phyloP scores from a whole-genome alignment of 148 eudicot genomes.

The Polygonum aviculare region DNA sequence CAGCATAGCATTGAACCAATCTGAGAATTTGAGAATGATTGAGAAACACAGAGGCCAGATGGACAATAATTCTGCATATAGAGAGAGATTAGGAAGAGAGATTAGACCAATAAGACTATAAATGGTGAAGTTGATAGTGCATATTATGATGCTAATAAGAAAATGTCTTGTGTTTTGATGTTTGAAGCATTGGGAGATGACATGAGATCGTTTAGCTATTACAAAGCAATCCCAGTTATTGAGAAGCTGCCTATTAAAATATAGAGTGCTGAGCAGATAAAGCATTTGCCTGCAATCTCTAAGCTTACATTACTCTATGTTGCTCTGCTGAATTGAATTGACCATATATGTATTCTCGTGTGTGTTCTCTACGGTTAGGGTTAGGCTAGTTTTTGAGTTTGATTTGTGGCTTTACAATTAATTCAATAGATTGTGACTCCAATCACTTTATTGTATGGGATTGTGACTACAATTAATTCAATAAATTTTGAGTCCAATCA shows the following conservation, averaged over 20 bases:
- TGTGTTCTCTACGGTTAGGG: too few species aligned
- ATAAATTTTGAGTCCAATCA: too few species aligned
- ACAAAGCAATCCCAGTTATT: constrained; percentile 86
- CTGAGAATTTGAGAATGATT: background rate
- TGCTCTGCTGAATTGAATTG: too few species aligned
- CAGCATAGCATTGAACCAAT: too few species aligned
- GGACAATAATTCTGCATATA: background rate
- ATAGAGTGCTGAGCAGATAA: constrained; percentile 76
- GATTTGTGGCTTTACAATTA: too few species aligned
- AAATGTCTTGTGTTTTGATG: background rate
- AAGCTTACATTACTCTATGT: too few species aligned
- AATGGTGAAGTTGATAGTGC: background rate
- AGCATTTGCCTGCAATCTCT: constrained; percentile 78
- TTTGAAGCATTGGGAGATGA: constrained; percentile 82
- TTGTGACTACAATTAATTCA: too few species aligned
- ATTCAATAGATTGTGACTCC: too few species aligned
- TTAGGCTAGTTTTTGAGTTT: too few species aligned
- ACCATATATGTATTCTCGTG: too few species aligned
- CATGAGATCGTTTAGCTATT: constrained; percentile 86
- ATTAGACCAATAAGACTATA: background rate
- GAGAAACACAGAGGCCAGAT: too few species aligned
- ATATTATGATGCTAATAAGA: background rate
- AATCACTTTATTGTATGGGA: too few species aligned
- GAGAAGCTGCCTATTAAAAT: constrained; percentile 87
- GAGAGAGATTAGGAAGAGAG: background rate